Conservation (phyloP, 768 basidiomycete genomes). For the Candolleomyces efflorescens region DNA sequence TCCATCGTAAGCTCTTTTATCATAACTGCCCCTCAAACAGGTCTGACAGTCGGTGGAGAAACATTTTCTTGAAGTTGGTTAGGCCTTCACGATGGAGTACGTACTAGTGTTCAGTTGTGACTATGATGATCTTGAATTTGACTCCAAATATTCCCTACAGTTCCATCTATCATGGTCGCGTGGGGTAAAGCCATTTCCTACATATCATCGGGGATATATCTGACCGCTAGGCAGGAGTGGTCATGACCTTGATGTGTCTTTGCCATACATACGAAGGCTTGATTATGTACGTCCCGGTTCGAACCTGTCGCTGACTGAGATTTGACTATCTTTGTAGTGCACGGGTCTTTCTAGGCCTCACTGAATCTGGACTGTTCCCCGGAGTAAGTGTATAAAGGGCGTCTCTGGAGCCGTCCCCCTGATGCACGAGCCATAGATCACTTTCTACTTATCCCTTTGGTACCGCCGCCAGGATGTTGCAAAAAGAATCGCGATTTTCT, state of each 20-base stretch:
- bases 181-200: conserved; percentile 18
- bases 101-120: not conserved
- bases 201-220: not conserved
- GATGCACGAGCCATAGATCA: conserved; percentile 20
- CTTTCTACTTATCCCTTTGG: conserved; percentile 53
- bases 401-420: not conserved
- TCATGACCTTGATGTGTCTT: conserved; percentile 30
- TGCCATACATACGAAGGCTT: conserved; percentile 26
- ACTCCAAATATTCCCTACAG: conserved; percentile 8
- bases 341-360: conserved; percentile 35
- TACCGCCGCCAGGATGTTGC: conserved; percentile 57
- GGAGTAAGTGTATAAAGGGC: conserved; percentile 21
- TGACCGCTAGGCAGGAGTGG: conserved; percentile 1
- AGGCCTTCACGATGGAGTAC: conserved; percentile 29
- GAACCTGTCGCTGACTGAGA: not conserved
- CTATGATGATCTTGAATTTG: not conserved
- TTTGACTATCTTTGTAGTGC: conserved; percentile 18
- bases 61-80: conserved; percentile 28
- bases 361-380: conserved; percentile 36
- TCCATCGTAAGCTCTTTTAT: conserved; percentile 22
- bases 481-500: conserved; percentile 57
- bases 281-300: conserved; percentile 19
- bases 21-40: not conserved
- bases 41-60: conserved; percentile 14
- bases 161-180: conserved; percentile 29